These are phyloP conservation scores for Globisporangium megalacanthum DNA, from an alignment of 352 stramenopile genomes.

Conservation along the genomic window DNA sequence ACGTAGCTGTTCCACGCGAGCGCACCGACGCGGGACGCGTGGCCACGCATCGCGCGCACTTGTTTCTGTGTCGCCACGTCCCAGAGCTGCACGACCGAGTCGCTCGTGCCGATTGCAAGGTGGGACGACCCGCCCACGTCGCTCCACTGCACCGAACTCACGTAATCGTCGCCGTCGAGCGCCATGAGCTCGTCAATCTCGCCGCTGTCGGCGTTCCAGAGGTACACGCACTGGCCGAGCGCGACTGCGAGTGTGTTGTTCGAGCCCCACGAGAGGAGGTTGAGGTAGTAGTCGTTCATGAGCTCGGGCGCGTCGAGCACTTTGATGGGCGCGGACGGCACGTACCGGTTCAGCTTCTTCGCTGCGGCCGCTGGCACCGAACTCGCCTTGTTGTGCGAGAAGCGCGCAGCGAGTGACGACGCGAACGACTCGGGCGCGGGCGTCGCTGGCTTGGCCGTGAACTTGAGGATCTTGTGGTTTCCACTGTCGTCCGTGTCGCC, in stretches of 20 bases:
- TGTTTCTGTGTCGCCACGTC: constrained; percentile 91
- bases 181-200: constrained; percentile 94
- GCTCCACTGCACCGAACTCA: constrained; percentile 96
- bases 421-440: constrained; percentile 92
- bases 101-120: constrained; percentile 95
- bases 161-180: constrained; percentile 90
- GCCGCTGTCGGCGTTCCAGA: constrained; percentile 96
- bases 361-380: constrained; percentile 53
- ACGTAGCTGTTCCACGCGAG: constrained; percentile 95
- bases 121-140: constrained; percentile 74
- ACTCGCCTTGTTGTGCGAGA: constrained; percentile 95
- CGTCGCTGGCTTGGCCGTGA: constrained; percentile 94
- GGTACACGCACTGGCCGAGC: constrained; percentile 96
- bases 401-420: constrained; percentile 89
- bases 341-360: constrained; percentile 91
- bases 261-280: constrained; percentile 96
- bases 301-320: constrained; percentile 97
- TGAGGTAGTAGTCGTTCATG: constrained; percentile 99
- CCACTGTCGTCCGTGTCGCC: constrained; percentile 57
- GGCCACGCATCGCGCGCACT: constrained; percentile 90
- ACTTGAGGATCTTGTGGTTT: constrained; percentile 96
- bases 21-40: constrained; percentile 91
- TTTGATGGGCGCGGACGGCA: constrained; percentile 94
- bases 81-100: constrained; percentile 96
- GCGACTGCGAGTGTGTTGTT: constrained; percentile 97